phyloP scores from a whole-genome alignment of 2,329 filamentous ascomycete genomes.

The Penicillium hordei region DNA sequence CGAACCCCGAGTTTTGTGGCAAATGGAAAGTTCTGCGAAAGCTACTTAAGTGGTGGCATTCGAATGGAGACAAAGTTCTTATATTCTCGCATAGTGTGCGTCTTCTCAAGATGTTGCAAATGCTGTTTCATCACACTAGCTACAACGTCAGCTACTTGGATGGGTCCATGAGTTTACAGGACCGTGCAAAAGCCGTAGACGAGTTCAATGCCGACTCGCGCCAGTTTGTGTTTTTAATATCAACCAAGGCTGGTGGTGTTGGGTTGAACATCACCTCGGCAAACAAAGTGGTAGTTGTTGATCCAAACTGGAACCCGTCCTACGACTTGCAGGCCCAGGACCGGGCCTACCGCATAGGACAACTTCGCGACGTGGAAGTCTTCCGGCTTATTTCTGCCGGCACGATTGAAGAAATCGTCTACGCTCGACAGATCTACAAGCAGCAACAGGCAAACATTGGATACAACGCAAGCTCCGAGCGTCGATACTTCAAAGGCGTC shows the following conservation, averaged over 20 bases:
- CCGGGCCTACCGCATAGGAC: constrained; percentile 91
- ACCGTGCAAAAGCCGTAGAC: constrained; percentile 78
- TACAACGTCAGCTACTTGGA: constrained; percentile 93
- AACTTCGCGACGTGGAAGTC: constrained; percentile 89
- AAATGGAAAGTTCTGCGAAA: constrained; percentile 94
- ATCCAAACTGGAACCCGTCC: constrained; percentile 96
- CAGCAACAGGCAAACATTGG: constrained; percentile 98
- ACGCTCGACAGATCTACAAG: constrained; percentile 96
- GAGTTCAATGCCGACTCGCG: constrained; percentile 85
- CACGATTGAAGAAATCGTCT: constrained; percentile 95
- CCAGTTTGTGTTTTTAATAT: constrained; percentile 95
- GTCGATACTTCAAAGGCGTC: constrained; percentile 92
- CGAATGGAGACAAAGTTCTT: constrained; percentile 87
- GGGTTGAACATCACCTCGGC: constrained; percentile 96
- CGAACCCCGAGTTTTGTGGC: constrained; percentile 88
- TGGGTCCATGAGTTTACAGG: constrained; percentile 77
- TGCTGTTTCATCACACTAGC: constrained; percentile 80
- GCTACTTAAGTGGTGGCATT: constrained; percentile 84
- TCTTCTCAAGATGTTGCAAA: constrained; percentile 77
- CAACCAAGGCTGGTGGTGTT: constrained; percentile 87
- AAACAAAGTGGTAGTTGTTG: constrained; percentile 96
- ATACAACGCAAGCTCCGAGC: constrained; percentile 87
- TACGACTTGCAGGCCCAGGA: constrained; percentile 96
- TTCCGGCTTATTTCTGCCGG: constrained; percentile 88
- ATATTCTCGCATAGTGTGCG: constrained; percentile 93